Evolutionary conservation across 2,329 filamentous ascomycete genomes (phyloP), one percentile per base, ranked within the genome.

Genomic region (Gremmenia infestans): DNA sequence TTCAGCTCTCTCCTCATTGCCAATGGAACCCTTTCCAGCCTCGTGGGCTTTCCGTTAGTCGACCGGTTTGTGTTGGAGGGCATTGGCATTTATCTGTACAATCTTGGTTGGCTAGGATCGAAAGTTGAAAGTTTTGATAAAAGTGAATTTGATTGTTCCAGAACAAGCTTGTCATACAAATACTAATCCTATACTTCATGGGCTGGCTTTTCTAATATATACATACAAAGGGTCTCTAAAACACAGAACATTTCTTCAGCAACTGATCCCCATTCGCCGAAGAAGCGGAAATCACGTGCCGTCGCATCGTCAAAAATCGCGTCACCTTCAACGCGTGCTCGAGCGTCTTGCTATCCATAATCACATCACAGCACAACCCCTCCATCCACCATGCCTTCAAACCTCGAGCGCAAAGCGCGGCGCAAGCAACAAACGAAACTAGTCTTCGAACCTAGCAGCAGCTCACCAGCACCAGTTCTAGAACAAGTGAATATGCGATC

Each of bases 351-450:
- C 28, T 28, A 1, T 11, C 8, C 28, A 3, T 32, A 32, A 32
- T 8, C 42, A 25, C 42, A 23, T n/a, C 8, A 43, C 12, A 45
- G 19, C n/a, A 9, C 4, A 17, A 14, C 19, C 19, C 12, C 14
- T 17, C 40, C 15, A 11, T 43, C 25, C 28, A 58, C 3, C 8
- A 64, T 63, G 60, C 54, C 61, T 19, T 61, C 61, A 1, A 68
- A 66, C 43, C 37, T 65, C 19, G 52, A 60, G 42, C 63, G 61
- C 22, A 62, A 60, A 53, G 53, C 63, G 4, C 60, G 60, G 2
- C 61, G 60, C 23, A 66, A 65, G 47, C 56, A 58, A 19, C 68
- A 70, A 50, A 69, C 67, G 9, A 60, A 60, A 11, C 55, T 70
- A 19, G 64, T 60, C 0, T 69, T 63, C 8, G 45, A 59, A 35